These are phyloP conservation scores for Aspergillus glaucus DNA, from an alignment of 2,329 filamentous ascomycete genomes.

Conservation along the genomic window DNA sequence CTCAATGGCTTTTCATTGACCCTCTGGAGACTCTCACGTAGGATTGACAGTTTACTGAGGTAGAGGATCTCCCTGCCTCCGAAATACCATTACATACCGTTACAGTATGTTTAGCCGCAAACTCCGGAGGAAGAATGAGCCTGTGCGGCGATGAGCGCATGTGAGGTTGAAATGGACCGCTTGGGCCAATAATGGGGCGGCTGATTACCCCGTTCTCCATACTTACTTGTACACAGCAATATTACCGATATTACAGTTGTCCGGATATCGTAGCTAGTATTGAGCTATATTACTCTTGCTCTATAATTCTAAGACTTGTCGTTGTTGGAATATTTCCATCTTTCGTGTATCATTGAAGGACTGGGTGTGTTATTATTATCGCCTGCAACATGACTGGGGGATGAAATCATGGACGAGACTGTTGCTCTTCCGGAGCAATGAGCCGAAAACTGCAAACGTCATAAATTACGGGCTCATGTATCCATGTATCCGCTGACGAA, in stretches of 20 bases:
- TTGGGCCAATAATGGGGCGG: conserved; percentile 13
- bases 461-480: conserved; percentile 20
- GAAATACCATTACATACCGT: conserved; percentile 2
- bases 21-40: not conserved
- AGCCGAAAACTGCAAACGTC: conserved; percentile 24
- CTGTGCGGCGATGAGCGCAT: conserved; percentile 8
- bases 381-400: conserved; percentile 13
- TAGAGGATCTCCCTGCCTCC: not conserved
- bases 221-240: not conserved
- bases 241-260: not conserved
- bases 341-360: not conserved
- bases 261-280: no score
- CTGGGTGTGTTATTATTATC: conserved; percentile 12
- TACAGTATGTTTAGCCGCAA: conserved; percentile 1
- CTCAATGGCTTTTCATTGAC: conserved; percentile 7
- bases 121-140: not conserved
- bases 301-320: no score
- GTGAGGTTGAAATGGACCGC: conserved; percentile 9
- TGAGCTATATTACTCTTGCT: no score
- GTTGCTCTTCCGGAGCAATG: conserved; percentile 14
- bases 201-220: conserved; percentile 11
- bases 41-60: not conserved
- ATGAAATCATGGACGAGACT: not conserved
- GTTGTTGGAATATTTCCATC: not conserved
- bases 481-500: conserved; percentile 19